Conservation (phyloP, 306 rosid genomes). For the Boehmeria nivea region DNA sequence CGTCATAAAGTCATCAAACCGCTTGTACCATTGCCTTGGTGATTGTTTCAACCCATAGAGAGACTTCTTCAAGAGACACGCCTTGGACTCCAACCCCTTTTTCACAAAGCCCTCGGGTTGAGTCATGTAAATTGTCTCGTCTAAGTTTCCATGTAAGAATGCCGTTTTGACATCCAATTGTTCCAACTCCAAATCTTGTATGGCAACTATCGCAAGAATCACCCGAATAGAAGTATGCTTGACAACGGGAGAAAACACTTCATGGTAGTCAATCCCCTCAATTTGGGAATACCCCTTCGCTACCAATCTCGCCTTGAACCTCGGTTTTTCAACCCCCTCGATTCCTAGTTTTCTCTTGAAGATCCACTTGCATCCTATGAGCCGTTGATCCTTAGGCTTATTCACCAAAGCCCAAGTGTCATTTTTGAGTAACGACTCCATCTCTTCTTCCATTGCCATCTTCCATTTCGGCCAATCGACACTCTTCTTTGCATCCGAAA, state of each 20-base stretch:
- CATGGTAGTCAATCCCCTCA: background rate
- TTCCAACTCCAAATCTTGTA: background rate
- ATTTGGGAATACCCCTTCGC: background rate
- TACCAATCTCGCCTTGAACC: background rate
- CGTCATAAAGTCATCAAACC: background rate
- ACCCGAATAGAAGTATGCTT: background rate
- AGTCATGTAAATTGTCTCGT: background rate
- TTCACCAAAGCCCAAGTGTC: too few relatives aligned
- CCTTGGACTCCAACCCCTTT: background rate
- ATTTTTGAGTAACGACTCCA: too few relatives aligned
- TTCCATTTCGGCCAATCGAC: too few relatives aligned
- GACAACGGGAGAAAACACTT: background rate
- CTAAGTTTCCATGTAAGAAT: background rate
- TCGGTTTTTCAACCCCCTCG: background rate
- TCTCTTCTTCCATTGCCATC: too few relatives aligned
- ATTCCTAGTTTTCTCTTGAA: background rate
- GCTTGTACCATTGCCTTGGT: background rate
- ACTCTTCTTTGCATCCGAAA: too few relatives aligned
- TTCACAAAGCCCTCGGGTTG: background rate
- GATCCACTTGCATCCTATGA: background rate
- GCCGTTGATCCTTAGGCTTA: too few relatives aligned
- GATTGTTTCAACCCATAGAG: background rate
- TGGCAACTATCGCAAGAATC: background rate
- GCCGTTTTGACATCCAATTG: background rate
- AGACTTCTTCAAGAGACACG: background rate